Evolutionary conservation across 2,329 filamentous ascomycete species (phyloP), one percentile per base, ranked within the genome.

Genomic region (Aspergillus sp.): DNA sequence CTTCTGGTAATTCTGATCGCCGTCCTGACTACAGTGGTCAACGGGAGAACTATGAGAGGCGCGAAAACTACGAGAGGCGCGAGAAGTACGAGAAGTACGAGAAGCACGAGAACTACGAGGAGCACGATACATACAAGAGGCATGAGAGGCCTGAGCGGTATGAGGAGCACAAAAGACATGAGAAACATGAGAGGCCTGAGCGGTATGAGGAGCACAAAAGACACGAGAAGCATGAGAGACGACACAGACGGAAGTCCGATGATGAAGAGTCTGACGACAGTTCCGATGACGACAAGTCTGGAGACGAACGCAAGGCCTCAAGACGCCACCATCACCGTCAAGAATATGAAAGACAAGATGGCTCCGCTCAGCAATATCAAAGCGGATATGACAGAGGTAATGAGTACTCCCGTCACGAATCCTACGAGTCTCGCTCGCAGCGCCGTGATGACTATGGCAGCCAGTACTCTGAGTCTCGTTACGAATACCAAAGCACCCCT

Each of bases 401-500:
- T 4, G 24, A 17, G 26, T 16, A 20, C 24, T 33, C 8, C 20
- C 7, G 30, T 16, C 43, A 32, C 7, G n/a, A 45, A 14, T 45
- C 43, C 13, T 16, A 45, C 10, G 43, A 35, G 16, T 17, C 24
- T n/a, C 19, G 9, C 10, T 20, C 17, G 17, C 14, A 16, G 8
- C 26, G 44, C 8, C 44, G 17, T 10, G 44, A 46, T n/a, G 45
- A 16, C 2, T 47, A 36, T 24, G 35, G 11, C 8, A 24, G 32
- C 32, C 30, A 47, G 32, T 36, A 47, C 19, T 33, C 20, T 13
- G 17, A 47, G 13, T 22, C 17, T 38, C 45, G n/a, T 22, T 36
- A 38, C 43, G 55, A 60, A 40, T 58, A 63, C 45, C 55, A 57
- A 38, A 54, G 55, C 20, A 44, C 26, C 19, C 14, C 35, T 7